phyloP scores from a whole-genome alignment of 2,329 filamentous ascomycete genomes.

The Phaeosphaeria sp. region DNA sequence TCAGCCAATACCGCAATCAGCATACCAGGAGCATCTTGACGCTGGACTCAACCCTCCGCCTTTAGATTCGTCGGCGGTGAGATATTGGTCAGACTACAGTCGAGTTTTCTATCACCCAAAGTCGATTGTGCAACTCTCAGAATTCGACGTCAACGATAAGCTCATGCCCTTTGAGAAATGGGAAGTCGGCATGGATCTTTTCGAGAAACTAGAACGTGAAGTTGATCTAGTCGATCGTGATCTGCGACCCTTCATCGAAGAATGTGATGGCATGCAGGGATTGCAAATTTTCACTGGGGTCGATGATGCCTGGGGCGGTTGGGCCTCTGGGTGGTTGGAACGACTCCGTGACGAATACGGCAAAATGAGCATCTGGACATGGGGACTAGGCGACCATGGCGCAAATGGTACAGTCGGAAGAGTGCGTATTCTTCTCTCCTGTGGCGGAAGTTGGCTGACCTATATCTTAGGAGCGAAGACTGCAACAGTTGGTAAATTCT shows the following conservation, averaged over 20 bases:
- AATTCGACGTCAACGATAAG: slow-evolving; percentile 82
- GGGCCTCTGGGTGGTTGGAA: slow-evolving; percentile 60
- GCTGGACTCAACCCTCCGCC: slow-evolving; percentile 68
- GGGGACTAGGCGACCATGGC: slow-evolving; percentile 73
- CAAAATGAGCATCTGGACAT: slow-evolving; percentile 85
- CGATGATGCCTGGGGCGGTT: slow-evolving; percentile 60
- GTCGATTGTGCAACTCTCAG: slow-evolving; percentile 80
- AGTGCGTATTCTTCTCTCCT: slow-evolving; percentile 38
- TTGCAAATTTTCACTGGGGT: slow-evolving; percentile 69
- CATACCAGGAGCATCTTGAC: slow-evolving; percentile 83
- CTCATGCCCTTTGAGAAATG: slow-evolving; percentile 83
- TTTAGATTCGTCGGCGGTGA: slow-evolving; percentile 74
- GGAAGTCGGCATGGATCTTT: slow-evolving; percentile 46
- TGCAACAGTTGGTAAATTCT: slow-evolving; percentile 73
- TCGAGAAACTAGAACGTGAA: slow-evolving; percentile 55
- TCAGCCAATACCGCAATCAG: slow-evolving; percentile 69
- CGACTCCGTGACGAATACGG: slow-evolving; percentile 87
- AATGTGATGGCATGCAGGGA: slow-evolving; percentile 90
- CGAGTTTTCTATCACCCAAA: slow-evolving; percentile 90
- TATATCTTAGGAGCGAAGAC: slow-evolving; percentile 63
- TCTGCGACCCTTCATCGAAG: slow-evolving; percentile 84
- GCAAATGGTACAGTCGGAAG: slow-evolving; percentile 41
- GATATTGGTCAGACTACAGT: slow-evolving; percentile 97
- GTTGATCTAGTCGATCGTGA: slow-evolving; percentile 89
- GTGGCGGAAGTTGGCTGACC: slow-evolving; percentile 16